Percentiles rank a stretch among this genome's conserved stretches.
These are phyloP conservation scores for Yamadazyma takamatsuzukensis DNA, from an alignment of 805 yeast genomes.

Conservation along the genomic window DNA sequence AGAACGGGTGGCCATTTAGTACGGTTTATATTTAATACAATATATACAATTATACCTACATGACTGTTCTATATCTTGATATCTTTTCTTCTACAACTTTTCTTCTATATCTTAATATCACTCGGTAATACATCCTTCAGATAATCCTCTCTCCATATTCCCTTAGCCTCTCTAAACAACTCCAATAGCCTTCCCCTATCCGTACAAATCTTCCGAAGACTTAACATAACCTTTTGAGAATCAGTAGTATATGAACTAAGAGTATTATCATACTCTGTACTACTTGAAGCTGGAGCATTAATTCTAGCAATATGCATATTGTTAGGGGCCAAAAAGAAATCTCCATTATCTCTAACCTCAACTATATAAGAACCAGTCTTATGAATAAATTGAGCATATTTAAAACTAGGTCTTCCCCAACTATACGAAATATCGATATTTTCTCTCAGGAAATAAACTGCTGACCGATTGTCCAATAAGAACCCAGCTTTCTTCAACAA, in stretches of 20 bases:
- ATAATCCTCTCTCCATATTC: conserved; percentile 10
- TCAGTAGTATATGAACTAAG: conserved; percentile 42
- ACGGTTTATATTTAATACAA: conserved; percentile 1
- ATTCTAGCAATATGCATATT: conserved; percentile 76
- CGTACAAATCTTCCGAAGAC: conserved; percentile 61
- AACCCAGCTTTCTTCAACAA: conserved; percentile 70
- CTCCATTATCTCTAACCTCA: conserved; percentile 77
- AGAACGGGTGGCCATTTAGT: conserved; percentile 62
- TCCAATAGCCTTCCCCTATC: conserved; percentile 44
- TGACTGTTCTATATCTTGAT: not conserved
- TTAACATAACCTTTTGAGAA: conserved; percentile 70
- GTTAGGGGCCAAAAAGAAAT: conserved; percentile 80
- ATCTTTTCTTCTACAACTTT: not conserved
- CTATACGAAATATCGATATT: conserved; percentile 72
- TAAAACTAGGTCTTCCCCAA: conserved; percentile 86
- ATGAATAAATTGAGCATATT: conserved; percentile 87
- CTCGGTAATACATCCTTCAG: conserved; percentile 14
- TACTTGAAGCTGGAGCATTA: conserved; percentile 37
- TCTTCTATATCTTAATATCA: conserved; percentile 7
- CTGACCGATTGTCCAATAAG: conserved; percentile 75
- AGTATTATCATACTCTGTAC: conserved; percentile 20
- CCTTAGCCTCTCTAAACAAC: conserved; percentile 56
- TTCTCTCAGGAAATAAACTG: conserved; percentile 52
- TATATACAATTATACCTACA: conserved; percentile 1
- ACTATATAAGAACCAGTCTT: conserved; percentile 85